Conservation (phyloP, 495 filamentous ascomycete genomes). For the Penicillium bialowiezense region DNA sequence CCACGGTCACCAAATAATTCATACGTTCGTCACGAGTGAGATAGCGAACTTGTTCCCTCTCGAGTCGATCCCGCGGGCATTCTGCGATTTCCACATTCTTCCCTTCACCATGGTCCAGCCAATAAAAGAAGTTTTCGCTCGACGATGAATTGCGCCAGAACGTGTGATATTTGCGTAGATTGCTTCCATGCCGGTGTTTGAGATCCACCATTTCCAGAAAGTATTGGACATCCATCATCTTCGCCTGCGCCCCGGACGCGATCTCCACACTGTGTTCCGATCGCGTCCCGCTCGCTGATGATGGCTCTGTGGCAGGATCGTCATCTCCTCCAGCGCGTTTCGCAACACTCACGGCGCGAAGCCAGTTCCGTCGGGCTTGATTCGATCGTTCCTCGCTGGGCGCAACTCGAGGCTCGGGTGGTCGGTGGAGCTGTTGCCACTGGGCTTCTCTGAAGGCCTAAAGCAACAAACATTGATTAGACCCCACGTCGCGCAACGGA, state of each 20-base stretch:
- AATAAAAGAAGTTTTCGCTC: constrained; percentile 90
- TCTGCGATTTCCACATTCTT: constrained; percentile 52
- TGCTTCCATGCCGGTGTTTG: constrained; percentile 85
- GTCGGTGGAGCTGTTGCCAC: constrained; percentile 18
- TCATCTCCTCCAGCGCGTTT: constrained; percentile 65
- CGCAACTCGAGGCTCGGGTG: constrained; percentile 32
- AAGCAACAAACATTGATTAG: neutral
- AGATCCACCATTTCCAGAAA: constrained; percentile 92
- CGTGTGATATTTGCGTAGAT: constrained; percentile 78
- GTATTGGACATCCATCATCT: constrained; percentile 84
- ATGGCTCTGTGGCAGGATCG: constrained; percentile 23
- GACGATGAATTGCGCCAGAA: constrained; percentile 77
- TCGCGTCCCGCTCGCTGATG: constrained; percentile 25
- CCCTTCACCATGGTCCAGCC: constrained; percentile 85
- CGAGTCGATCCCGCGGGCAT: constrained; percentile 63
- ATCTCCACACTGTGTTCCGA: constrained; percentile 25
- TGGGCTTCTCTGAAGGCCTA: constrained; percentile 63
- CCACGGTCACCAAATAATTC: constrained; percentile 70
- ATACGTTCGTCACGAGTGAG: constrained; percentile 68
- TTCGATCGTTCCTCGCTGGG: constrained; percentile 19
- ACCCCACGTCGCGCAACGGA: neutral
- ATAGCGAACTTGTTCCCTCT: constrained; percentile 70
- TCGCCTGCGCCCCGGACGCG: constrained; percentile 50
- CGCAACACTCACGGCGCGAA: constrained; percentile 66
- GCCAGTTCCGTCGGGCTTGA: constrained; percentile 68